Base-by-base conservation (phyloP, 257 asterid genomes). In the Solanum chiquidenum region DNA sequence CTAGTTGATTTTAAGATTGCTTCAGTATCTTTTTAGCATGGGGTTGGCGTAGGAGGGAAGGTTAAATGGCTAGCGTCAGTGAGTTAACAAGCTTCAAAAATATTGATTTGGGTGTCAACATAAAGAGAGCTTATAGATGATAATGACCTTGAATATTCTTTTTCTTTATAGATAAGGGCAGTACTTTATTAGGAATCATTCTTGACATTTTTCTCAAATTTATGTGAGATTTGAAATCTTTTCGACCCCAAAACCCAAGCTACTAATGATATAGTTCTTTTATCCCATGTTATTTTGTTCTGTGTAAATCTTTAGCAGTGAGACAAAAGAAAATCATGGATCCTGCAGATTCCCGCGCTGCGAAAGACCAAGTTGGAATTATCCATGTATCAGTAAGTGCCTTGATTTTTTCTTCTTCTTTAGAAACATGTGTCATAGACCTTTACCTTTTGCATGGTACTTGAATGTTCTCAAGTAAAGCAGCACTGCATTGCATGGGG, bases 401-500 rank as follows among this genome's bases (percentile, higher is more conserved):
- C 27, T 29, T 62, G 25, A 33, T 71, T 13, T 74, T 75, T 74
- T 40, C 49, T 42, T 42, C 40, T 27, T 64, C 23, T 37, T 76
- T 71, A 68, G 88, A 86, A 71, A 12, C 71, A 29, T 73, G 62
- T 46, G 66, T 64, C 83, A 71, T 42, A 69, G 25, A 38, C 44
- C 85, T 85, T 40, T 71, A 71, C 46, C 83, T 69, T 86, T 46
- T 71, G 76, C 79, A 86, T 86, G 83, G 88, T 93, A 91, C 94
- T 90, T 93, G 86, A 89, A 90, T 88, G 62, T 86, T 52, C 88
- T 87, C 87, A 90, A 90, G 86, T 87, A 88, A 87, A 88, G 89
- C 29, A 60, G 84, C 60, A 88, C 83, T 88, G 90, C 94, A 86
- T 92, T 88, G 89, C 94, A 87, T 92, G 90, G 94, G 94, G 93